Base-by-base conservation (phyloP, 768 basidiomycete genomes). In the Amanita subjunquillea region DNA sequence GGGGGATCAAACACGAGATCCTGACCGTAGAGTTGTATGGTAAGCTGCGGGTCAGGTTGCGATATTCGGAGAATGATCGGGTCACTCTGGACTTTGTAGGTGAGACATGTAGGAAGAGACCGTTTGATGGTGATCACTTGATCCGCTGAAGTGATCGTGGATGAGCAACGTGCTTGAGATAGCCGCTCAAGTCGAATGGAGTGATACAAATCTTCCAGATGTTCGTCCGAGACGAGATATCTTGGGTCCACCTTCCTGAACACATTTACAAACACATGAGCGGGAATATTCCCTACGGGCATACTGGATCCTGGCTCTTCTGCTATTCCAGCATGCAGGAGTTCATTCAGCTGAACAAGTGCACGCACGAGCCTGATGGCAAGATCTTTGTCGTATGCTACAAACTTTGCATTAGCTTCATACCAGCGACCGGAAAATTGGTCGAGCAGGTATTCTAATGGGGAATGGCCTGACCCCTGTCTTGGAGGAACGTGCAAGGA, bases 341-440 rank as follows among this genome's bases (percentile, higher is more conserved):
- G 79, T 44, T 94, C 91, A 63, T 96, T 95, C 51, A 99, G 77
- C 62, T 93, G 88, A 47, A 87, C 81, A 56, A 93, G 79, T 3
- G 90, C 83, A 50, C 85, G 78, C 36, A 89, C 85, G 43, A 95
- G 80, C 45, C 80, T 80, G 57, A 78, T 71, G 12, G 88, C 84
- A 56, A 90, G 72, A 60, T 91, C 88, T 66, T 81, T 86, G 69
- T 91, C 87, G 61, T 85, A 94, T 2, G 85, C 78, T 23, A 91
- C 82, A 23, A 79, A 75, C 45, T 76, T 73, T 5, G 82, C 78
- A 62, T 99, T 98, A 17, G 89, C 86, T 55, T 92, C 88, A 60
- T 90, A 89, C 89, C 93, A 98, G 27, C 88, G 79, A 58, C 79
- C 76, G 12, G 92, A 87, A 63, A 99, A 92, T 8, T 85, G 79